phyloP scores from a whole-genome alignment of 2,329 filamentous ascomycete genomes.

The Aspergillus puulaauensis region DNA sequence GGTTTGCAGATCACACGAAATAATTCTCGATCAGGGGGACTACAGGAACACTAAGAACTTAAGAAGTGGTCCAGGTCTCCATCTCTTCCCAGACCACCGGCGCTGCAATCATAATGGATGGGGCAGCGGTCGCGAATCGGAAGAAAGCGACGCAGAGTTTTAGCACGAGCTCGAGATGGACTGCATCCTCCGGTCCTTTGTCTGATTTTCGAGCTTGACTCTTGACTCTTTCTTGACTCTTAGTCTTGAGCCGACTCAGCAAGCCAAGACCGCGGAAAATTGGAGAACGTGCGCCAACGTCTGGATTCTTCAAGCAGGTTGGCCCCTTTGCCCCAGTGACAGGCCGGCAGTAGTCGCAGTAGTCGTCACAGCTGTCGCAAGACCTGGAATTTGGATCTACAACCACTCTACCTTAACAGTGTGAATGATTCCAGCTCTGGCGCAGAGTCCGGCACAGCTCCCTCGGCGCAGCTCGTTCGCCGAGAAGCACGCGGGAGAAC shows the following conservation, averaged over 20 bases:
- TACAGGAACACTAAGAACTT: background rate
- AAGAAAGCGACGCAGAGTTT: background rate
- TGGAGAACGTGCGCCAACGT: background rate
- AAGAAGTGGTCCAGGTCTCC: background rate
- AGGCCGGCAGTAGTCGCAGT: background rate
- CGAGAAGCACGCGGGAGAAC: too few species aligned
- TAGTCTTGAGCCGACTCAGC: background rate
- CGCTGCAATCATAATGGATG: too few species aligned
- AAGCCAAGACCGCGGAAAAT: background rate
- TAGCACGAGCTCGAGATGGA: background rate
- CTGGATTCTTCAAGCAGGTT: too few species aligned
- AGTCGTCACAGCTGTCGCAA: too few species aligned
- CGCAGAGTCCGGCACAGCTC: background rate
- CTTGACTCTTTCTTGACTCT: background rate
- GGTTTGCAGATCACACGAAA: conserved; percentile 9
- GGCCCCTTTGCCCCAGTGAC: background rate
- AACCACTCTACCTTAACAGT: background rate
- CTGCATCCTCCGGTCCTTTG: background rate
- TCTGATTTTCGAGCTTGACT: background rate
- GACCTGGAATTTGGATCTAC: conserved; percentile 3
- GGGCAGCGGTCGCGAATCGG: too few species aligned
- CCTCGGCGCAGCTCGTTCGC: too few species aligned
- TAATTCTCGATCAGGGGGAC: conserved; percentile 5
- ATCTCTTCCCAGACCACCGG: background rate
- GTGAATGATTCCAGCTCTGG: background rate